Conservation (phyloP, 345 rosid species). For the Citrus sp. region DNA sequence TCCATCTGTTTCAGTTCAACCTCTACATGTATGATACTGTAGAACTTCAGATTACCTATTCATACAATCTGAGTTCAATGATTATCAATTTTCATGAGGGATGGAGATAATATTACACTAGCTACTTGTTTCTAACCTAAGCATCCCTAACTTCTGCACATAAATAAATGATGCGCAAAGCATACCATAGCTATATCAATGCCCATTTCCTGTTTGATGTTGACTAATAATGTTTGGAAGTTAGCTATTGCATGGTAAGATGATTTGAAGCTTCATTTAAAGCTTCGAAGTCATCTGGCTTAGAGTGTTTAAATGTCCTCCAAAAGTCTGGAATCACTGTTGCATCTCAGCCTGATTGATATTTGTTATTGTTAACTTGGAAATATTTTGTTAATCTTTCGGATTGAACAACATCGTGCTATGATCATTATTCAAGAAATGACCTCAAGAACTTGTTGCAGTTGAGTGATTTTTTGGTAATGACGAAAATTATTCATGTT, state of each 20-base stretch:
- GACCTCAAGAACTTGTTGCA: background rate
- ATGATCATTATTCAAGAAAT: background rate
- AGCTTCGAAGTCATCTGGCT: background rate
- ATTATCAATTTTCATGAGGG: background rate
- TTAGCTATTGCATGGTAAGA: background rate
- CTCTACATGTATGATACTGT: slow-evolving; percentile 63
- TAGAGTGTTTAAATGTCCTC: background rate
- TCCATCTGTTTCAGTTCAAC: slow-evolving; percentile 80
- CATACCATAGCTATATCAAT: background rate
- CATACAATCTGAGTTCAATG: background rate
- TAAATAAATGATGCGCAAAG: background rate
- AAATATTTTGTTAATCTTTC: background rate
- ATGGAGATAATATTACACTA: background rate
- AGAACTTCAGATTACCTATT: background rate
- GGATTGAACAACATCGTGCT: background rate
- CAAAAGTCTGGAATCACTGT: background rate
- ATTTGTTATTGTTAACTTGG: background rate
- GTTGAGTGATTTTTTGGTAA: background rate
- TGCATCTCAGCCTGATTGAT: background rate
- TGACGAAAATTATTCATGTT: background rate
- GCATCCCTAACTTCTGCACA: background rate
- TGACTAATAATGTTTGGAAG: background rate
- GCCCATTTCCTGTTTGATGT: background rate
- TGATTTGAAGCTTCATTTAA: background rate
- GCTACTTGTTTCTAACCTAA: background rate